phyloP scores from a whole-genome alignment of 2,329 filamentous ascomycete genomes.

The Blastomyces percursus region DNA sequence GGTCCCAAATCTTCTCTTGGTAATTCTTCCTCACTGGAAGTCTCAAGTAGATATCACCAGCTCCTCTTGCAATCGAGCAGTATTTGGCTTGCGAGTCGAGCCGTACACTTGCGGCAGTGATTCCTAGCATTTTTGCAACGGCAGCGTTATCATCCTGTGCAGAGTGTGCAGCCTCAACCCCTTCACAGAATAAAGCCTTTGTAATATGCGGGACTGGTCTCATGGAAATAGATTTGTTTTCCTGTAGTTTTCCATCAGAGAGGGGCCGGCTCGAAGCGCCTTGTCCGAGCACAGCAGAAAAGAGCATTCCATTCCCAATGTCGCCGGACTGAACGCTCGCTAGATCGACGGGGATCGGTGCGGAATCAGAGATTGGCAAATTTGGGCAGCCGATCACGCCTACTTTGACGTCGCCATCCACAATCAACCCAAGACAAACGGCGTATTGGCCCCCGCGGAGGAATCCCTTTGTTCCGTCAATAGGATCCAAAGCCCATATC shows the following conservation, averaged over 20 bases:
- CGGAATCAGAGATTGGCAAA: conserved; percentile 73
- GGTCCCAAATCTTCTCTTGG: conserved; percentile 99
- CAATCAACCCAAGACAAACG: conserved; percentile 82
- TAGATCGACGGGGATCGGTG: conserved; percentile 58
- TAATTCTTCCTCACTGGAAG: conserved; percentile 78
- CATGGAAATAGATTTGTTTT: conserved; percentile 63
- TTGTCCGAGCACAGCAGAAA: conserved; percentile 68
- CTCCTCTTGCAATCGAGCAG: conserved; percentile 83
- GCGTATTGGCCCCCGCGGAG: conserved; percentile 93
- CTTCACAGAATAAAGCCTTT: conserved; percentile 88
- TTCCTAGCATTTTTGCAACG: conserved; percentile 75
- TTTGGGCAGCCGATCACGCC: conserved; percentile 95
- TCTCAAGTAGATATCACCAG: conserved; percentile 87
- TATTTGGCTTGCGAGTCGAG: conserved; percentile 99
- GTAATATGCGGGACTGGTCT: conserved; percentile 61
- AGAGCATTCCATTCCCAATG: conserved; percentile 71
- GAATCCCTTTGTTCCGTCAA: conserved; percentile 97
- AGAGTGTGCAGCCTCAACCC: conserved; percentile 86
- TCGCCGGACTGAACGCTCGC: conserved; percentile 63
- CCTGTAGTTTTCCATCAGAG: conserved; percentile 37
- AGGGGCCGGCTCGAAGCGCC: conserved; percentile 75
- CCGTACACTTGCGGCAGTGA: conserved; percentile 77
- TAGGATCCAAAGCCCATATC: conserved; percentile 95
- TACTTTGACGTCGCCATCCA: conserved; percentile 86
- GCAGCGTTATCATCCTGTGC: conserved; percentile 76